phyloP scores from a whole-genome alignment of 1,284 basidiomycete genomes.

The Cutaneotrichosporon cutaneum region DNA sequence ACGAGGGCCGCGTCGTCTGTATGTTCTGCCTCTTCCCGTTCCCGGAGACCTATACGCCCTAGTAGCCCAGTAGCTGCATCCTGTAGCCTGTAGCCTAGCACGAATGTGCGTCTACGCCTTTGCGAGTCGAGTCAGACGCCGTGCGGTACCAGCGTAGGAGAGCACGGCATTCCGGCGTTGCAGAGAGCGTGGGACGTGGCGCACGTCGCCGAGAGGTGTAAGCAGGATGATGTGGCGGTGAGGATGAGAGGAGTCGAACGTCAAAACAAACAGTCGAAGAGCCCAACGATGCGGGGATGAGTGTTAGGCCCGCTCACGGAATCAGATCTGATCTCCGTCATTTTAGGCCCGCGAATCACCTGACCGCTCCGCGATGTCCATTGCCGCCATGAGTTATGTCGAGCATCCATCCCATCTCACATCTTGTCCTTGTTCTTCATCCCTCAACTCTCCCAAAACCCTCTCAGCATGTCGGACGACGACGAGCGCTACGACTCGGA shows the following conservation, averaged over 20 bases:
- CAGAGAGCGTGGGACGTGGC: too few species aligned
- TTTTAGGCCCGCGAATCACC: neutral
- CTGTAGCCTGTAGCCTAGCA: too few species aligned
- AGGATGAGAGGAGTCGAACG: too few species aligned
- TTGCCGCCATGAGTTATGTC: neutral
- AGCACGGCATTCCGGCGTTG: too few species aligned
- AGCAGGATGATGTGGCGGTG: too few species aligned
- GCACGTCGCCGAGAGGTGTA: too few species aligned
- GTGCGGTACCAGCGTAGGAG: too few species aligned
- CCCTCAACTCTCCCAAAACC: neutral
- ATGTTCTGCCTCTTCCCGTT: slow-evolving; percentile 10
- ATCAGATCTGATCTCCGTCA: neutral
- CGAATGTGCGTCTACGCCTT: too few species aligned
- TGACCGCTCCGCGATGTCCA: neutral
- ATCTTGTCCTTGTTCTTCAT: neutral
- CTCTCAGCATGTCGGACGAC: slow-evolving; percentile 34
- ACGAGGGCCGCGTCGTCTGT: slow-evolving; percentile 3
- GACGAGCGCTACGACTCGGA: slow-evolving; percentile 28
- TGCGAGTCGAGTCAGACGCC: too few species aligned
- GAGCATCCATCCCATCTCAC: neutral
- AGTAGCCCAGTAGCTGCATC: neutral
- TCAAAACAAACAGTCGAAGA: too few species aligned
- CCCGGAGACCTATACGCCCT: neutral
- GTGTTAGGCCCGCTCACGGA: neutral
- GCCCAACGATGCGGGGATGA: too few species aligned